Conservation (phyloP, 1,284 basidiomycete genomes). For the Ustilago trichophora region DNA sequence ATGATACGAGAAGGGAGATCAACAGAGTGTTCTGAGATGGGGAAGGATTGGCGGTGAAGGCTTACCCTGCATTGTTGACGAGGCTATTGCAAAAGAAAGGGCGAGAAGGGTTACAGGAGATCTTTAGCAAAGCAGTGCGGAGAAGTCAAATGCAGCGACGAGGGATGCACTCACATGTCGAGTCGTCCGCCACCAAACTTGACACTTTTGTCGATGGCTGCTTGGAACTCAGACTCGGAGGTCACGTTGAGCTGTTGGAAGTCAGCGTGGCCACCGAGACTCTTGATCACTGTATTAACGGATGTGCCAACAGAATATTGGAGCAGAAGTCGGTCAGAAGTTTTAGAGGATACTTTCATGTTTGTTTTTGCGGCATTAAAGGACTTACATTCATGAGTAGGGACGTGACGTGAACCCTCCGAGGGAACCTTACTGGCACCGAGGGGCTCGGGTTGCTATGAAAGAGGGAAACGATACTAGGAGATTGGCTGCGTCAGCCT, state of each 20-base stretch:
- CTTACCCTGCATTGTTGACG: constrained; percentile 45
- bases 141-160: too few relatives aligned
- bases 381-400: constrained; percentile 28
- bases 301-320: too few relatives aligned
- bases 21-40: too few relatives aligned
- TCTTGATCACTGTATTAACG: constrained; percentile 24
- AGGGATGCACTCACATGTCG: constrained; percentile 19
- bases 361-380: too few relatives aligned
- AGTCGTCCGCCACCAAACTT: constrained; percentile 24
- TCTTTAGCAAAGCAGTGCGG: too few relatives aligned
- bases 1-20: too few relatives aligned
- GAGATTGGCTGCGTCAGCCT: background rate
- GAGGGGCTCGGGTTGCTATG: constrained; percentile 26
- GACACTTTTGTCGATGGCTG: constrained; percentile 30
- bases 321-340: too few relatives aligned
- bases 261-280: constrained; percentile 36
- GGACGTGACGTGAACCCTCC: constrained; percentile 22
- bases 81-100: constrained; percentile 18
- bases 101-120: too few relatives aligned
- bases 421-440: constrained; percentile 7
- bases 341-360: background rate
- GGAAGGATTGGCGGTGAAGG: background rate
- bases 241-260: constrained; percentile 45
- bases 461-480: background rate
- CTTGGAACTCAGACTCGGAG: constrained; percentile 34